These are phyloP conservation scores for Platanthera zijinensis DNA, from an alignment of 106 monocot species.

Conservation along the genomic window DNA sequence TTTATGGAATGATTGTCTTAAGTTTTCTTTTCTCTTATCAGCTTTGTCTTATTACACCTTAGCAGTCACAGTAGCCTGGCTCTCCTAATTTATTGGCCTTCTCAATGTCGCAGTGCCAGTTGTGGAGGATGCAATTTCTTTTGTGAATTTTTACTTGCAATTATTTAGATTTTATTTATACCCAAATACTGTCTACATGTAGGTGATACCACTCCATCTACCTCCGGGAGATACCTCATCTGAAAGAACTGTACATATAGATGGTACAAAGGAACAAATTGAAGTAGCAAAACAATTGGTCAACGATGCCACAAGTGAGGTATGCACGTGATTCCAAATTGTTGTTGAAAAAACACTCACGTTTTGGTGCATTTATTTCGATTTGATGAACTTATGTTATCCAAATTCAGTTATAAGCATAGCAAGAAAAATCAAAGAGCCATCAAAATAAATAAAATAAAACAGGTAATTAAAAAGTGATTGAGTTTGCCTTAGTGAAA, in stretches of 20 bases:
- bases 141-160: neutral
- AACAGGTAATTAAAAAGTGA: neutral
- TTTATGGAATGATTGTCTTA: neutral
- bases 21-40: neutral
- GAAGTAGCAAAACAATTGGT: constrained; percentile 90
- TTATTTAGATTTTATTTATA: neutral
- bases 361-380: neutral
- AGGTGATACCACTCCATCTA: constrained; percentile 65
- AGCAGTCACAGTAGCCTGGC: neutral
- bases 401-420: neutral
- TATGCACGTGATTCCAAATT: neutral
- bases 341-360: neutral
- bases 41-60: neutral
- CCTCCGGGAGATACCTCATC: constrained; percentile 65
- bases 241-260: constrained; percentile 87
- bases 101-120: neutral
- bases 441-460: neutral
- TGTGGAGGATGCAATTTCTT: neutral
- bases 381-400: neutral
- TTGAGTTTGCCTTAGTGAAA: neutral
- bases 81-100: neutral
- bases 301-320: constrained; percentile 69
- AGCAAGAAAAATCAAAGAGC: neutral
- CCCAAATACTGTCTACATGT: neutral
- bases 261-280: constrained; percentile 82